Evolutionary conservation across 129 eudicot genomes (phyloP), one percentile per base, ranked within the genome.

Genomic region (Rutidosis leptorrhynchoides): DNA sequence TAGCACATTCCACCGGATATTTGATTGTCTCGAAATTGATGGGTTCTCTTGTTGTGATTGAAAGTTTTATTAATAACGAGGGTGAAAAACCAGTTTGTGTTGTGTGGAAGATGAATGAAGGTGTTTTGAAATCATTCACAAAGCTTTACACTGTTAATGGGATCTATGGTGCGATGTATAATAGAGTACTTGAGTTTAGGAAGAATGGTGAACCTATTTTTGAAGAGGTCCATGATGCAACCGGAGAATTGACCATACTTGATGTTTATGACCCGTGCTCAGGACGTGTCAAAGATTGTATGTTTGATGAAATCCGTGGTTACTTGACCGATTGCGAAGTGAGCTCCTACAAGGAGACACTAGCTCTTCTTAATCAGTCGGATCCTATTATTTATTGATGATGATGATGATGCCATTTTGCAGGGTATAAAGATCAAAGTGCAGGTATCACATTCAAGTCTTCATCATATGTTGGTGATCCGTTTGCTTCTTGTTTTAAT

Each of bases 81-180:
- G 19, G 0, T 15, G 63, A 58, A 6, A 26, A 23, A 27, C 7
- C 12, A 4, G 33, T 55, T 21, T 58, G 12, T 58, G 63, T 3
- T 58, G 63, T 58, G 27, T 58, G 37, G 63, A 58, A 25, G 37
- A 58, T 58, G 63, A 33, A 58, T 16, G 3, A 58, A 26, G 20
- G 37, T 58, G 63, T 58, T 58, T 3, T 16, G 27, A 58, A 22
- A 14, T 58, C 63, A 5, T 58, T 12, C 6, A 26, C 19, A 27
- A 58, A 58, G 29, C 37, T 25, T 1, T 58, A 24, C 63, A 58
- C 19, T 15, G 27, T 58, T 12, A 14, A 27, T 2, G 35, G 21
- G 27, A 32, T 2, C 10, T 20, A 58, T 58, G 10, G 6, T 23
- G 27, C 63, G 14, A 25, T 26, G 5, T 30, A 8, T 30, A 25